Evolutionary conservation across 192 early-diverging fungal species (phyloP), one percentile per base, ranked within the genome.

Genomic region (Allomyces macrogynus): DNA sequence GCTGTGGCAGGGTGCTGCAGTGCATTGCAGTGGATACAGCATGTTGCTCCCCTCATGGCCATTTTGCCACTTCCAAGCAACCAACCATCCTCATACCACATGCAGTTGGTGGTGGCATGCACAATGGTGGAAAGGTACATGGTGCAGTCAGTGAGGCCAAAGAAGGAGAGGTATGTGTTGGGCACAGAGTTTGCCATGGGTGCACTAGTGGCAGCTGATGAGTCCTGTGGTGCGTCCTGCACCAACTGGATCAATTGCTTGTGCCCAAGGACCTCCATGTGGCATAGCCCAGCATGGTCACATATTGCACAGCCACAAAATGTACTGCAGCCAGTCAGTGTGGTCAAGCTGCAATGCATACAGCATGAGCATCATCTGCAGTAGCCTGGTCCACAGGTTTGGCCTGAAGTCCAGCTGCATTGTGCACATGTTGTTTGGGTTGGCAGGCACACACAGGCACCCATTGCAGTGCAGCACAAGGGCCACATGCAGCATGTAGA

Each of bases 401-500:
- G 12, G 12, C 3, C 16, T 16, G 16, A n/a, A n/a, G 5, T 57
- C 49, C 16, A 5, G 16, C 16, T 14, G 16, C 49, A 57, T 57
- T 3, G 16, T 14, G 16, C 12, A 3, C 49, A 57, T 16, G 16
- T 57, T 70, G 26, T 76, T 71, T 8, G 82, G 75, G 49, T 69
- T 72, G 4, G 81, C 67, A 3, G 90, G 84, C 26, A 91, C 78
- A 16, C 81, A 75, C 16, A 99, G 74, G 61, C 89, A 70, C 12
- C 93, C 89, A 67, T 85, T 81, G 72, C 87, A 84, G 2, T 81
- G 86, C 71, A 93, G 72, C 1, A 85, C 78, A 44, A 95, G 81
- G n/a, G 88, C 91, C 76, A 95, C 87, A 69, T 97, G 94, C 11
- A 97, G 83, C 16, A 89, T 90, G 65, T 99, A 93, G 10, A 89